Percentiles rank a stretch among this genome's conserved stretches.
Conservation (phyloP, 805 yeast species). For the Wickerhamomyces subpelliculosus region DNA sequence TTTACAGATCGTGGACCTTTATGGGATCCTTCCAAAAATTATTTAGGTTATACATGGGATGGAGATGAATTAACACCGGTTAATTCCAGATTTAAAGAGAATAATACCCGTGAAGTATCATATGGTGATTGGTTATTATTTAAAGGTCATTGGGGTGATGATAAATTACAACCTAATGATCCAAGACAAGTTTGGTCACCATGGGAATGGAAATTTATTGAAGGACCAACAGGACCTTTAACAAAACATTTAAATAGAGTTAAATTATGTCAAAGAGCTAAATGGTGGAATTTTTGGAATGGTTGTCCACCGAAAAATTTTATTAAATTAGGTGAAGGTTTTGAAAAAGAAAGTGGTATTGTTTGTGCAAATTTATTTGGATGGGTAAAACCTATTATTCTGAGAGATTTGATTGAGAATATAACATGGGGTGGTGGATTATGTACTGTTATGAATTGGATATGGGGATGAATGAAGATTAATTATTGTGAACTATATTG, state of each 20-base stretch:
- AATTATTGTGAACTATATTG: background rate
- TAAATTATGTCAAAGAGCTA: slow-evolving; percentile 73
- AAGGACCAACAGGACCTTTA: slow-evolving; percentile 91
- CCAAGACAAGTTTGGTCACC: slow-evolving; percentile 82
- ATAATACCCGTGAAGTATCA: slow-evolving; percentile 19
- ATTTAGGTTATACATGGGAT: slow-evolving; percentile 73
- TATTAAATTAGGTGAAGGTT: slow-evolving; percentile 78
- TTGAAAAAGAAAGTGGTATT: slow-evolving; percentile 76
- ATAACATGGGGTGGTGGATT: slow-evolving; percentile 58
- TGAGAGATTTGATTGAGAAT: slow-evolving; percentile 40
- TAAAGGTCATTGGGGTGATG: slow-evolving; percentile 89
- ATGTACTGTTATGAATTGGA: slow-evolving; percentile 45
- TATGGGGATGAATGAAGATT: slow-evolving; percentile 32
- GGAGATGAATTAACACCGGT: slow-evolving; percentile 44
- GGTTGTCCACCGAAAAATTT: slow-evolving; percentile 75
- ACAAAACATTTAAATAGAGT: slow-evolving; percentile 64
- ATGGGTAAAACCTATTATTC: slow-evolving; percentile 43
- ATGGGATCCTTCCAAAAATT: slow-evolving; percentile 90
- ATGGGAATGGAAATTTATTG: slow-evolving; percentile 84
- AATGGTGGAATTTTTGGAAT: slow-evolving; percentile 89
- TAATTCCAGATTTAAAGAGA: slow-evolving; percentile 15
- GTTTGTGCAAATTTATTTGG: slow-evolving; percentile 66
- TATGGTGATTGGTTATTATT: slow-evolving; percentile 63
- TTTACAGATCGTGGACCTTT: slow-evolving; percentile 92
- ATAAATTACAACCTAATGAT: slow-evolving; percentile 55